Conservation (phyloP, 495 filamentous ascomycete genomes). For the Xylaria cubensis region DNA sequence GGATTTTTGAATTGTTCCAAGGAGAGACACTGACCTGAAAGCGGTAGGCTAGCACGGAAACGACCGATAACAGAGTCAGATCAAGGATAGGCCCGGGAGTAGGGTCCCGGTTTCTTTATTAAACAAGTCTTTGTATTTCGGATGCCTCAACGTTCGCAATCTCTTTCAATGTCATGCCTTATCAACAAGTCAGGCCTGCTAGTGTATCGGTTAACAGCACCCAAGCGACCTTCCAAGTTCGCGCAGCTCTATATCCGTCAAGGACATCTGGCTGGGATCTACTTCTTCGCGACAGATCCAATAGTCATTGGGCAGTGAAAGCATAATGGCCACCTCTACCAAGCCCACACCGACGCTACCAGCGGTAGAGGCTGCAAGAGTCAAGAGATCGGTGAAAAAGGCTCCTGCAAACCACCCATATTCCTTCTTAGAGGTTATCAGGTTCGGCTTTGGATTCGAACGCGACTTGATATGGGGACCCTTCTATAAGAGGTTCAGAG, state of each 20-base stretch:
- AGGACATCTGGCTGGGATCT: background rate
- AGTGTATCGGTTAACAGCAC: background rate
- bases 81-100: slow-evolving; percentile 25
- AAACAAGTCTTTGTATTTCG: slow-evolving; percentile 15
- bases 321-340: background rate
- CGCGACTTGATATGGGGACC: slow-evolving; percentile 34
- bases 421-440: slow-evolving; percentile 17
- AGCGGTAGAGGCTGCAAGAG: background rate
- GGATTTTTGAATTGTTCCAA: background rate
- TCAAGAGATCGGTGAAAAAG: background rate
- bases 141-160: background rate
- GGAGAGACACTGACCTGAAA: slow-evolving; percentile 32
- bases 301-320: background rate
- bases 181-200: slow-evolving; percentile 11
- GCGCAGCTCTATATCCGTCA: background rate
- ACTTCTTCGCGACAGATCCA: background rate
- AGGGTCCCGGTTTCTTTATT: slow-evolving; percentile 22
- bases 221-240: slow-evolving; percentile 1
- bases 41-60: slow-evolving; percentile 37
- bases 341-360: background rate
- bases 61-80: slow-evolving; percentile 31
- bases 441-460: slow-evolving; percentile 20
- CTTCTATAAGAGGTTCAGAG: slow-evolving; percentile 29
- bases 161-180: slow-evolving; percentile 29
- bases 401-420: slow-evolving; percentile 16